Percentiles rank a stretch among this genome's conserved stretches.
Evolutionary conservation across 768 basidiomycete species (phyloP).

Genomic region (Russula ochroleuca): DNA sequence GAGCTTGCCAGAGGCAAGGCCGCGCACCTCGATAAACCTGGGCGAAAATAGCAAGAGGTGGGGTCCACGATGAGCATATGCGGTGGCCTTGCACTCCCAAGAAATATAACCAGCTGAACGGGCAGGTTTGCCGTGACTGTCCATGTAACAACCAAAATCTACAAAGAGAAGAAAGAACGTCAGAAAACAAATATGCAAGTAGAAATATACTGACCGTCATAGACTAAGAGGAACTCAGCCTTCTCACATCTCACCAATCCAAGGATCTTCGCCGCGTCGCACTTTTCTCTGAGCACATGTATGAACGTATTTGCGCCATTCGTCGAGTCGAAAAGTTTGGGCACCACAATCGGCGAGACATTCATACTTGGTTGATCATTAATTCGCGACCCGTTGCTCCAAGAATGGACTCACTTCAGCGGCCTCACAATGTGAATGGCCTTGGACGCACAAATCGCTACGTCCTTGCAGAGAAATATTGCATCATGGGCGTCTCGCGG

Average conservation of each 20-base stretch:
- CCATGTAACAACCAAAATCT: slow-evolving; percentile 77
- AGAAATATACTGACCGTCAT: slow-evolving; percentile 52
- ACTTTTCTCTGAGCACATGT: slow-evolving; percentile 52
- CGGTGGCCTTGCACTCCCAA: slow-evolving; percentile 69
- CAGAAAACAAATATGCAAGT: background rate
- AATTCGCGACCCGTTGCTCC: background rate
- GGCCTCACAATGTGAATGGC: slow-evolving; percentile 66
- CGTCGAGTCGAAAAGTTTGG: slow-evolving; percentile 48
- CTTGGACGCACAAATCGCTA: slow-evolving; percentile 61
- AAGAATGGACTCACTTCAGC: slow-evolving; percentile 48
- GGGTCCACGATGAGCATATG: slow-evolving; percentile 56
- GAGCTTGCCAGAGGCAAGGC: slow-evolving; percentile 57
- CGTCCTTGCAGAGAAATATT: slow-evolving; percentile 53
- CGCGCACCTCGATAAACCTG: slow-evolving; percentile 72
- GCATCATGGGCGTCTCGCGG: slow-evolving; percentile 67
- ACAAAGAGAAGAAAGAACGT: background rate
- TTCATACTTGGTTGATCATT: slow-evolving; percentile 36
- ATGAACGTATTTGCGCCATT: slow-evolving; percentile 37
- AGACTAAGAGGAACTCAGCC: slow-evolving; percentile 64
- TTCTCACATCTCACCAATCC: slow-evolving; percentile 57
- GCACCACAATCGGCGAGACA: slow-evolving; percentile 46
- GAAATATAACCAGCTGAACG: slow-evolving; percentile 62
- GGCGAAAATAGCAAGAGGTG: slow-evolving; percentile 70
- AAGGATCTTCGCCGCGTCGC: slow-evolving; percentile 56
- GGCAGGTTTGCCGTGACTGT: slow-evolving; percentile 60